Conservation (phyloP, 208 protist genomes). For the Wallacemonas collosoma region DNA sequence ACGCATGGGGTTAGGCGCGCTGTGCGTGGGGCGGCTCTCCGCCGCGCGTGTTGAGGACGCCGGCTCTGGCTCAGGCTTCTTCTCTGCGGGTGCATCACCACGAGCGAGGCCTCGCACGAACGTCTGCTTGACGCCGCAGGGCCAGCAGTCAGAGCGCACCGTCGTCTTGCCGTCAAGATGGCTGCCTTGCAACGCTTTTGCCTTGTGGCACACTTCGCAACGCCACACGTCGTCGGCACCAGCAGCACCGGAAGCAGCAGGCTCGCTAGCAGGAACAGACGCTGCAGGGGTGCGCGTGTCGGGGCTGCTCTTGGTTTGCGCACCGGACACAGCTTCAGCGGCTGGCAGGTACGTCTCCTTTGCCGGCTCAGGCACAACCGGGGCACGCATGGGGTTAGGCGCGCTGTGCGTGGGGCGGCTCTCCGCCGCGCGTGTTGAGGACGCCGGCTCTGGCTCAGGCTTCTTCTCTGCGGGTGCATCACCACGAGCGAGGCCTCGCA, state of each 20-base stretch:
- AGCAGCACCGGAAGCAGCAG: background rate
- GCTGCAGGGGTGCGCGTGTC: background rate
- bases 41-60: too few relatives aligned
- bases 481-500: background rate
- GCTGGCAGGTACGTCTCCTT: background rate
- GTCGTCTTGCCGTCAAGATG: conserved; percentile 53
- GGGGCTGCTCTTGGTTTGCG: too few relatives aligned
- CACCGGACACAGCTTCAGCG: too few relatives aligned
- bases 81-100: background rate
- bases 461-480: background rate
- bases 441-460: background rate
- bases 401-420: background rate
- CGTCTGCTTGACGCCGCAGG: conserved; percentile 48
- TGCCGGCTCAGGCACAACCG: too few relatives aligned
- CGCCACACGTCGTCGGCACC: conserved; percentile 26
- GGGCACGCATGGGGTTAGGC: too few relatives aligned
- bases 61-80: background rate
- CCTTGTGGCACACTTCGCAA: conserved; percentile 45
- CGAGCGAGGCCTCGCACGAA: conserved; percentile 21
- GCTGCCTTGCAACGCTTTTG: conserved; percentile 43
- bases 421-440: background rate
- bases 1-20: too few relatives aligned
- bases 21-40: background rate
- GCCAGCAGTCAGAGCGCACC: conserved; percentile 63
- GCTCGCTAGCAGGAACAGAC: background rate